Evolutionary conservation across 768 basidiomycete genomes (phyloP).

Genomic region (Boletus rufocinnamomeus): DNA sequence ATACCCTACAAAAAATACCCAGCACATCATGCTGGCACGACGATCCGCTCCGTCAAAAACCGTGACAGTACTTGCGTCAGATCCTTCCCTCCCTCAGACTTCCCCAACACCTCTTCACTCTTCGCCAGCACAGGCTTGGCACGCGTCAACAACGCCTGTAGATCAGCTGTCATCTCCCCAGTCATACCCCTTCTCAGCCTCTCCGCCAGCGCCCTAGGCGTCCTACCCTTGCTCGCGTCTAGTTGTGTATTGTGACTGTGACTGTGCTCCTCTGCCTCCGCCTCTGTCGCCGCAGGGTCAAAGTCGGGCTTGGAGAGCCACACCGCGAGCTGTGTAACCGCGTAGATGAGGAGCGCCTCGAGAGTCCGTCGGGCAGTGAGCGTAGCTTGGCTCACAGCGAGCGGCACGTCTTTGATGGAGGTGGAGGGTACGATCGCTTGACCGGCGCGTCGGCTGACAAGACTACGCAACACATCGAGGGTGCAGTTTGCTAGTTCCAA

Average conservation of each 20-base stretch:
- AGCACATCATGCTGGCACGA: constrained; percentile 37
- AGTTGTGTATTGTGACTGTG: constrained; percentile 16
- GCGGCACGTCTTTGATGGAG: constrained; percentile 34
- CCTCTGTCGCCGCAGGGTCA: constrained; percentile 44
- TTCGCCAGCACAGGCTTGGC: constrained; percentile 65
- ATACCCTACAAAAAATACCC: not conserved
- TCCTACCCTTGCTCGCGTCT: constrained; percentile 40
- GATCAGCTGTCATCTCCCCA: constrained; percentile 74
- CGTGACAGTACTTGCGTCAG: constrained; percentile 59
- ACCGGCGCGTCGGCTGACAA: constrained; percentile 60
- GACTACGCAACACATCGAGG: constrained; percentile 69
- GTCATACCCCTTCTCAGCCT: constrained; percentile 74
- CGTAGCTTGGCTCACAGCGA: constrained; percentile 59
- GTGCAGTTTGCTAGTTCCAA: constrained; percentile 82
- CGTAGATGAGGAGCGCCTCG: constrained; percentile 69
- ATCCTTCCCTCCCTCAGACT: constrained; percentile 45
- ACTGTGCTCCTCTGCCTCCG: constrained; percentile 47
- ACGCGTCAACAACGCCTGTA: constrained; percentile 65
- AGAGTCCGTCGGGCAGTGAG: constrained; percentile 59
- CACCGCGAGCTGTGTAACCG: constrained; percentile 75
- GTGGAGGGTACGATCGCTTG: constrained; percentile 48
- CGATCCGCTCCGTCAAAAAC: constrained; percentile 67
- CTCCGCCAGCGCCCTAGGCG: constrained; percentile 56
- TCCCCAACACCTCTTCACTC: constrained; percentile 50
- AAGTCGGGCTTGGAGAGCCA: constrained; percentile 76